These are phyloP conservation scores for Scedosporium boydii DNA, from an alignment of 2,329 filamentous ascomycete genomes.

Conservation along the genomic window DNA sequence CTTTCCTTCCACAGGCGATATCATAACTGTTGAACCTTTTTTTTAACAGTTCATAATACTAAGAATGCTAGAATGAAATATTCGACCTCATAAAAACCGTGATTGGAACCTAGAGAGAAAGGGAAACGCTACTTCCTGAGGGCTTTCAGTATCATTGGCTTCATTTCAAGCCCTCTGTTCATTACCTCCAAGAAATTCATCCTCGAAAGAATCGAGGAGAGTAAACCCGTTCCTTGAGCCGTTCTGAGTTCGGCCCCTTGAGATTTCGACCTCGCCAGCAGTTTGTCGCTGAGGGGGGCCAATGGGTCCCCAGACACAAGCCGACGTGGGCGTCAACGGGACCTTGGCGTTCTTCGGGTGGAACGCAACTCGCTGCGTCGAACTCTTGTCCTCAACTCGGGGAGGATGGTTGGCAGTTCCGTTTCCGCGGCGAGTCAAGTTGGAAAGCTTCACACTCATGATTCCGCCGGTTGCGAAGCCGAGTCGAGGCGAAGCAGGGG, in stretches of 20 bases:
- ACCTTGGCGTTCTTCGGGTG: background rate
- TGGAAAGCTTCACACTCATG: background rate
- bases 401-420: background rate
- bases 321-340: slow-evolving; percentile 8
- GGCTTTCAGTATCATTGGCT: too few species aligned
- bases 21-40: too few species aligned
- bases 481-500: background rate
- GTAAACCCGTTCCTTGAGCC: background rate
- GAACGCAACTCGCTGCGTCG: background rate
- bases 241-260: background rate
- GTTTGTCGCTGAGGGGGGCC: slow-evolving; percentile 14
- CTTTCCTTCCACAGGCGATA: too few species aligned
- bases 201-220: background rate
- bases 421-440: background rate
- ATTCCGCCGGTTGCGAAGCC: background rate
- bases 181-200: background rate
- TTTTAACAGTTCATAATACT: too few species aligned
- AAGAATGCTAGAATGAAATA: too few species aligned
- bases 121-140: too few species aligned
- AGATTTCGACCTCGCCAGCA: background rate
- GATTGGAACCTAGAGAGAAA: too few species aligned
- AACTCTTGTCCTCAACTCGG: background rate
- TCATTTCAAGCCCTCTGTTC: background rate
- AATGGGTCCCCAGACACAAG: slow-evolving; percentile 19
- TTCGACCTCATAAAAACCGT: too few species aligned